Evolutionary conservation across 805 yeast genomes (phyloP).

Genomic region (Wickerhamomyces chambardii): DNA sequence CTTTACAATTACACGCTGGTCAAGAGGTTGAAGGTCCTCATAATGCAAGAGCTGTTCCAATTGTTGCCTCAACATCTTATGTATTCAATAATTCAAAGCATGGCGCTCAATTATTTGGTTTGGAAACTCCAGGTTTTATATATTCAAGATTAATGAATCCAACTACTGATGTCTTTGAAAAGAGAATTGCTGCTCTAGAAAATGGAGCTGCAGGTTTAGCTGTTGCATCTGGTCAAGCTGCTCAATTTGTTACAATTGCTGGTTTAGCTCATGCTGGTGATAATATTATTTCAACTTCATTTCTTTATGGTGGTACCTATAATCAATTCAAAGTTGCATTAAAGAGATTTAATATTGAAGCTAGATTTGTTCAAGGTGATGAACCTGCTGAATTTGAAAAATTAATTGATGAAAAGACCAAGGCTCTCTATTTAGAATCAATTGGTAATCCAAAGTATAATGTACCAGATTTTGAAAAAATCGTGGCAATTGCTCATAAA

Average conservation of each 20-base stretch:
- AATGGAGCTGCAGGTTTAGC: slow-evolving; percentile 90
- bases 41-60: slow-evolving; percentile 80
- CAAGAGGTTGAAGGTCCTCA: slow-evolving; percentile 57
- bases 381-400: slow-evolving; percentile 60
- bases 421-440: slow-evolving; percentile 83
- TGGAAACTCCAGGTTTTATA: slow-evolving; percentile 77
- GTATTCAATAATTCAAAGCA: slow-evolving; percentile 84
- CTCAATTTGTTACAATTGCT: slow-evolving; percentile 78
- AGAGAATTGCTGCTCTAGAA: slow-evolving; percentile 88
- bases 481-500: slow-evolving; percentile 71
- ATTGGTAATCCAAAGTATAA: slow-evolving; percentile 92
- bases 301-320: slow-evolving; percentile 91
- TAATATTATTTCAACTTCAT: slow-evolving; percentile 81
- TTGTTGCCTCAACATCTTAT: slow-evolving; percentile 86
- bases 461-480: slow-evolving; percentile 81
- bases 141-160: slow-evolving; percentile 92
- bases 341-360: slow-evolving; percentile 80
- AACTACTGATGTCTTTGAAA: slow-evolving; percentile 84
- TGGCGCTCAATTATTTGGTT: slow-evolving; percentile 85
- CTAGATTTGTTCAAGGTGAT: slow-evolving; percentile 82
- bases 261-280: slow-evolving; percentile 85
- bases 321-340: slow-evolving; percentile 92
- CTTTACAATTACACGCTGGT: slow-evolving; percentile 93
- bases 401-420: slow-evolving; percentile 74
- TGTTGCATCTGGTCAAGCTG: slow-evolving; percentile 93